phyloP scores from a whole-genome alignment of 305 asterid genomes.

The Fraxinus baroniana region DNA sequence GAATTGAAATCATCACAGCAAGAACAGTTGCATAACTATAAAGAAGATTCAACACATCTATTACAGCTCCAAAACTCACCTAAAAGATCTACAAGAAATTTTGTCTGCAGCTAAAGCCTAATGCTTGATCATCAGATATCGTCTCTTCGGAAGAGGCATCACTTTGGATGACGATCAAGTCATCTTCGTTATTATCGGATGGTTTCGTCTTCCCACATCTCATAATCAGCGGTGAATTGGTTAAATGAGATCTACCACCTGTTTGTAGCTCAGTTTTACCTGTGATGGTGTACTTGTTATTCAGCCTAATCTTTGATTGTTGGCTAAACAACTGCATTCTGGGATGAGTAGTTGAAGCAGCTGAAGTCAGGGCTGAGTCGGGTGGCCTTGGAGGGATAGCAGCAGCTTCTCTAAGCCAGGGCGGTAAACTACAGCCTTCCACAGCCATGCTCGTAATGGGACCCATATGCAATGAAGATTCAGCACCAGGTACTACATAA shows the following conservation, averaged over 20 bases:
- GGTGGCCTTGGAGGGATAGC: slow-evolving; percentile 34
- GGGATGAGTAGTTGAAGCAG: slow-evolving; percentile 10
- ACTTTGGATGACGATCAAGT: slow-evolving; percentile 49
- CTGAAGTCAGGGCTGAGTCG: slow-evolving; percentile 5
- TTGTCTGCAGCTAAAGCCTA: slow-evolving; percentile 31
- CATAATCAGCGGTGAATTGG: neutral
- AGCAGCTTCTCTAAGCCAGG: slow-evolving; percentile 64
- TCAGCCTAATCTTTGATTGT: slow-evolving; percentile 15
- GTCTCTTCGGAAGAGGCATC: slow-evolving; percentile 85
- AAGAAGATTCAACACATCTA: neutral
- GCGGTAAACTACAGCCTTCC: slow-evolving; percentile 46
- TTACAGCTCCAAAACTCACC: neutral
- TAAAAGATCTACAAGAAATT: slow-evolving; percentile 14
- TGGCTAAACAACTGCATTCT: slow-evolving; percentile 19
- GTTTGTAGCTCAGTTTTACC: slow-evolving; percentile 8
- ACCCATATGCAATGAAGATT: slow-evolving; percentile 30
- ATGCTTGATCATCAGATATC: slow-evolving; percentile 54
- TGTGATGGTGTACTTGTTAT: neutral
- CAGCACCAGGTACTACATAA: slow-evolving; percentile 16
- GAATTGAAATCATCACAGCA: neutral
- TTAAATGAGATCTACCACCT: slow-evolving; percentile 3
- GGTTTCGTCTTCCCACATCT: slow-evolving; percentile 8
- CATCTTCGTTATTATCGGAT: slow-evolving; percentile 25
- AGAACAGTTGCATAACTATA: neutral
- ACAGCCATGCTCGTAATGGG: slow-evolving; percentile 12